Evolutionary conservation across 2,329 filamentous ascomycete species (phyloP), one percentile per base, ranked within the genome.

Genomic region (Aspergillus tanneri): DNA sequence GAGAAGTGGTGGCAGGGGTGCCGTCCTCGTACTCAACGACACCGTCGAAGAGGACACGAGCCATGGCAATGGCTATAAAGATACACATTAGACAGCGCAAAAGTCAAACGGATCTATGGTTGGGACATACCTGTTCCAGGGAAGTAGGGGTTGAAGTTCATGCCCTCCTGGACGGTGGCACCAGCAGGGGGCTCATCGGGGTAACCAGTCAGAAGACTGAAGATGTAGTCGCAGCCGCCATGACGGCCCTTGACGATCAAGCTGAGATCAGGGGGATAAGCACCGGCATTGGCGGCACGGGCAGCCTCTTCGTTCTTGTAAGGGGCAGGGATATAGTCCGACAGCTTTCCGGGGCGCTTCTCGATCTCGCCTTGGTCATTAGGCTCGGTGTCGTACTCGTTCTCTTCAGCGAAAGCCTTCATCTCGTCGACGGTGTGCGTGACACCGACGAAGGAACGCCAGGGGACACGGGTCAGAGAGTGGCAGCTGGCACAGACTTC

Each of bases 81-180:
- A 47, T 23, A 38, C n/a, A 24, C 22, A 9, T 16, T 27, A 34
- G 28, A 30, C 21, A 18, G 16, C 19, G 34, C 12, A 18, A 23
- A n/a, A 41, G 9, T 5, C 27, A 28, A 28, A 28, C 3, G 10
- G 9, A 30, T 12, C 4, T 4, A 18, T 19, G 12, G 34, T 43
- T 22, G 38, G 43, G 40, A 58, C 68, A 43, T 70, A 77, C 92
- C 92, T 63, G 93, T 97, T 70, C 93, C 93, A 49, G 93, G 93
- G 86, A 99, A 99, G 82, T 96, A 99, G 53, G 93, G 93, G 84
- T 99, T 99, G 85, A 99, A 99, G 85, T 97, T 96, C 76, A 99
- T 85, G 67, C 93, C 93, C 54, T 85, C 84, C 64, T 85, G 86
- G 52, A 99, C 87, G 64, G 82, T 77, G 55, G 88, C 90, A 70